Percentiles rank a stretch among this genome's conserved stretches.
Evolutionary conservation across 257 asterid genomes (phyloP).

Genomic region (Nicotiana undulata): DNA sequence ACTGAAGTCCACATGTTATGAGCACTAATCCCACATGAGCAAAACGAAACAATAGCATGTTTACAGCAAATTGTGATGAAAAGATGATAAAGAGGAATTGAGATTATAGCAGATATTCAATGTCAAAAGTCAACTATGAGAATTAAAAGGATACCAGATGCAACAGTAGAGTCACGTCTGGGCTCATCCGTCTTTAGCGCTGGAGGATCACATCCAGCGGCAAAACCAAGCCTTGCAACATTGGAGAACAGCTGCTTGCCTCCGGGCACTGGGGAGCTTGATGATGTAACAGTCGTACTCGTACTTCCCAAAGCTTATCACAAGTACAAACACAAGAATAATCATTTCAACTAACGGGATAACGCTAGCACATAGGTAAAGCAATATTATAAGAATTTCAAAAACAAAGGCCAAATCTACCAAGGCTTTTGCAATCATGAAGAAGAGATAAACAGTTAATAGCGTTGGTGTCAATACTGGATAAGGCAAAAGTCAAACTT

Average conservation of each 20-base stretch:
- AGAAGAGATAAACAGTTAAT: background rate
- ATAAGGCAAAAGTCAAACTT: background rate
- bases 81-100: background rate
- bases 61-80: background rate
- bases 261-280: slow-evolving; percentile 48
- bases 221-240: slow-evolving; percentile 92
- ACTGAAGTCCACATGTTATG: background rate
- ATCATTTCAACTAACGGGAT: background rate
- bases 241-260: slow-evolving; percentile 59
- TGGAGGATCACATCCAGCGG: slow-evolving; percentile 87
- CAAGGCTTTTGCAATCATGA: background rate
- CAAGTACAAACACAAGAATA: background rate
- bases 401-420: background rate
- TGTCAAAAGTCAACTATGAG: background rate
- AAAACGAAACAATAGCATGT: background rate
- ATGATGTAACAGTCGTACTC: slow-evolving; percentile 38
- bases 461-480: background rate
- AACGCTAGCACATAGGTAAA: background rate
- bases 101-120: background rate
- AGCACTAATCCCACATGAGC: background rate
- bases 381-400: background rate
- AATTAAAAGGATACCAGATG: slow-evolving; percentile 27
- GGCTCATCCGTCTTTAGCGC: slow-evolving; percentile 35
- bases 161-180: slow-evolving; percentile 26
- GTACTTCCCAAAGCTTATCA: slow-evolving; percentile 69